Conservation (phyloP, 2,329 filamentous ascomycete species). For the Alternaria conjuncta region DNA sequence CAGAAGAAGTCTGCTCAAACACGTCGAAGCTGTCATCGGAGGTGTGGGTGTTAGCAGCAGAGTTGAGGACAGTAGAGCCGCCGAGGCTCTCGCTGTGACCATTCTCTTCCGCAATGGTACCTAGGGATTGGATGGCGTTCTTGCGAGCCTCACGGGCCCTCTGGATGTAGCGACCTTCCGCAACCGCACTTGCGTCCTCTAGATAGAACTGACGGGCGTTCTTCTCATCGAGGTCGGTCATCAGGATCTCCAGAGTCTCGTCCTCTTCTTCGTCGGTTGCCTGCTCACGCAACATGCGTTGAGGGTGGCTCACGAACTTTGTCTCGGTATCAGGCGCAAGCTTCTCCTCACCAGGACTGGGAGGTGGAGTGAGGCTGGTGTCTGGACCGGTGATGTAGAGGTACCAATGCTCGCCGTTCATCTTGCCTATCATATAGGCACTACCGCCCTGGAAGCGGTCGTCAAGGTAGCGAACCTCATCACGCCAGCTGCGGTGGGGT, state of each 20-base stretch:
- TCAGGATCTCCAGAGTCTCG: constrained; percentile 75
- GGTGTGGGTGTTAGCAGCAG: constrained; percentile 51
- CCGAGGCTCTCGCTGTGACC: constrained; percentile 45
- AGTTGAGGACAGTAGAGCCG: constrained; percentile 44
- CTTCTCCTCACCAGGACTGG: constrained; percentile 67
- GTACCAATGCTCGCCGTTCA: constrained; percentile 99
- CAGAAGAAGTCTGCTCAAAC: constrained; percentile 75
- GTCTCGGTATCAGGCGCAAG: constrained; percentile 61
- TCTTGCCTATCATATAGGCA: constrained; percentile 99
- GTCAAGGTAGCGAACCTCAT: constrained; percentile 92
- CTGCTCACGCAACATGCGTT: constrained; percentile 57
- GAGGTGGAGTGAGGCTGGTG: constrained; percentile 78
- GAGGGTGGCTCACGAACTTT: constrained; percentile 64
- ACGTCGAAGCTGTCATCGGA: constrained; percentile 74
- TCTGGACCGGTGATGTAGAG: constrained; percentile 93
- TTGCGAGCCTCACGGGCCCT: constrained; percentile 69
- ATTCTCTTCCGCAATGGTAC: constrained; percentile 62
- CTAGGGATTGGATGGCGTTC: constrained; percentile 65
- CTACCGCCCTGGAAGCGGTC: constrained; percentile 90
- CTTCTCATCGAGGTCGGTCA: constrained; percentile 71
- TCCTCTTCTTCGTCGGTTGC: constrained; percentile 64
- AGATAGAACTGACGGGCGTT: constrained; percentile 74
- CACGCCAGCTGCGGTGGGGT: constrained; percentile 95
- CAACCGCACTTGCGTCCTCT: constrained; percentile 86
- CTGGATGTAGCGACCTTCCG: constrained; percentile 77